Conservation (phyloP, 768 basidiomycete genomes). For the Hemileccinum rubropunctum region DNA sequence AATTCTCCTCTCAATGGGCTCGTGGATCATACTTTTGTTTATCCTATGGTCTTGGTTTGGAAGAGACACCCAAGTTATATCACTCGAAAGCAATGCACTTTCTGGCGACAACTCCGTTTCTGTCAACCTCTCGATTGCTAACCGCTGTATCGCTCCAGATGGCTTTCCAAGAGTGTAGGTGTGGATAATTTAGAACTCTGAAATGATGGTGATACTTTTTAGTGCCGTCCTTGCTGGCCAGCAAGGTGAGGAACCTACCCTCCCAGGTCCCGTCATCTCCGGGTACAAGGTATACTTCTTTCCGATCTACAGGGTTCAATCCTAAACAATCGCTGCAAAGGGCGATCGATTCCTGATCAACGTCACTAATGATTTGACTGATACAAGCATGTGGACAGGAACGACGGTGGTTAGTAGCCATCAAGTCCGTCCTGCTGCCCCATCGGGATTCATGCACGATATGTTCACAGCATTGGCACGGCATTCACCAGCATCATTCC, state of each 20-base stretch:
- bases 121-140: neutral
- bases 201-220: slow-evolving; percentile 3
- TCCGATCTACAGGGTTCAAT: neutral
- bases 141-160: slow-evolving; percentile 11
- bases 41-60: too few species aligned
- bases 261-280: slow-evolving; percentile 40
- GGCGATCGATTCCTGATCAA: slow-evolving; percentile 20
- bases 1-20: too few species aligned
- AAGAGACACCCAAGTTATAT: too few species aligned
- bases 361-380: slow-evolving; percentile 15
- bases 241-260: slow-evolving; percentile 16
- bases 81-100: too few species aligned
- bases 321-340: slow-evolving; percentile 1
- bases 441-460: neutral
- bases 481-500: slow-evolving; percentile 22
- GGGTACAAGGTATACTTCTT: slow-evolving; percentile 32
- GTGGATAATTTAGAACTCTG: too few species aligned
- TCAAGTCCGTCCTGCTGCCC: neutral
- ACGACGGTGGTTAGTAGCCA: slow-evolving; percentile 22
- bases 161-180: slow-evolving; percentile 13
- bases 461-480: slow-evolving; percentile 29
- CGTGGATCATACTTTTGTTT: too few species aligned
- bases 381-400: slow-evolving; percentile 18
- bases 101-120: neutral
- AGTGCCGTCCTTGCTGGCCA: slow-evolving; percentile 37